phyloP scores from a whole-genome alignment of 73 alveolate species.

The Paramecium tetraurelia region DNA sequence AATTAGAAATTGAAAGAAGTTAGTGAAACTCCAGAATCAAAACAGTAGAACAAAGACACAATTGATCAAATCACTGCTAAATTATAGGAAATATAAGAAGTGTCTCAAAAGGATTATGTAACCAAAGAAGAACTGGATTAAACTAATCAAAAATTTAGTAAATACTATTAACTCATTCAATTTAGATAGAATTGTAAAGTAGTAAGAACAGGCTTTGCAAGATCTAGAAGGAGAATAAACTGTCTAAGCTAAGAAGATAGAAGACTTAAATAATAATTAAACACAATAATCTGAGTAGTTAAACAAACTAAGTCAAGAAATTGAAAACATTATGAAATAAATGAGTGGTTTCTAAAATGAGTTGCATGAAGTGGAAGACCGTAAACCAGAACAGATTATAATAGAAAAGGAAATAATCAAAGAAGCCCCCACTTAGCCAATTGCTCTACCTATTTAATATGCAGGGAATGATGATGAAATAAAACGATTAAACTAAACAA shows the following conservation, averaged over 20 bases:
- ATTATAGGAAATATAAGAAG: not conserved
- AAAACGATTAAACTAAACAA: not conserved
- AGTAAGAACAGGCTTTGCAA: not conserved
- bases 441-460: not conserved
- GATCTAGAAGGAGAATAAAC: not conserved
- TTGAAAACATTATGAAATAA: not conserved
- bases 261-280: not conserved
- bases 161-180: not conserved
- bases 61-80: not conserved
- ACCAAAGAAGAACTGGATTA: not conserved
- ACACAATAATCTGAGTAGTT: not conserved
- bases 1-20: not conserved
- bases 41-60: not conserved
- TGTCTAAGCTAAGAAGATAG: not conserved
- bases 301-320: not conserved
- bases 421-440: not conserved
- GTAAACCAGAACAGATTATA: not conserved
- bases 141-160: not conserved
- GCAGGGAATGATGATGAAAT: not conserved
- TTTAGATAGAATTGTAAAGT: not conserved
- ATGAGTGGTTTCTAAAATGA: not conserved
- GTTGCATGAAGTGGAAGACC: not conserved
- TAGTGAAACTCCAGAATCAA: conserved; percentile 5
- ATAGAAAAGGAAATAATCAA: not conserved
- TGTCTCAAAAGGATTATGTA: not conserved